phyloP scores from a whole-genome alignment of 2,329 filamentous ascomycete genomes.

The Fusarium agapanthi region DNA sequence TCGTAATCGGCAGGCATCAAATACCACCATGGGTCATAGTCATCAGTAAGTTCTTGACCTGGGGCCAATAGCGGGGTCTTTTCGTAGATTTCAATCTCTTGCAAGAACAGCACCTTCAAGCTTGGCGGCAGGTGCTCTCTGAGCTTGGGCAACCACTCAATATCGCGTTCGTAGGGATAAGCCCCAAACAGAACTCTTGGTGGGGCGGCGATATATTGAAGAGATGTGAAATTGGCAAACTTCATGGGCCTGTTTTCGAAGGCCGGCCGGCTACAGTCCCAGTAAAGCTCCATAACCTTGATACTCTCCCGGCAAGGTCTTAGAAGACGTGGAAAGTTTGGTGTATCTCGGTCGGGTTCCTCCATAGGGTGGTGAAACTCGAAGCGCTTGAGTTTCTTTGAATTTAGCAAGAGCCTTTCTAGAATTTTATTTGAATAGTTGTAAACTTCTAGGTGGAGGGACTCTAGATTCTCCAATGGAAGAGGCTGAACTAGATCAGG shows the following conservation, averaged over 20 bases:
- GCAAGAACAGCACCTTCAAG: not conserved
- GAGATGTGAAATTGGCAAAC: not conserved
- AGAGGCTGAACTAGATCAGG: not conserved
- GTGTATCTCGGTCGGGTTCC: accelerated
- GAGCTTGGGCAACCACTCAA: not conserved
- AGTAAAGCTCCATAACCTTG: not conserved
- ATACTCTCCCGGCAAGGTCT: not conserved
- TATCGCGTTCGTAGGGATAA: not conserved
- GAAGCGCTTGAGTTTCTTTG: not conserved
- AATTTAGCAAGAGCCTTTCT: not conserved
- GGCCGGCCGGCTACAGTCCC: not conserved
- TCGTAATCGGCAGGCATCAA: not conserved
- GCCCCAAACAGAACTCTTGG: not conserved
- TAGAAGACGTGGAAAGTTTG: not conserved
- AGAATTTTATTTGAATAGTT: not conserved
- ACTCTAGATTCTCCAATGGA: not conserved
- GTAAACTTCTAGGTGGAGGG: not conserved
- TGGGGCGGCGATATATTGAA: not conserved
- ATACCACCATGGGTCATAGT: not conserved
- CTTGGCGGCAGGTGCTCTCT: not conserved
- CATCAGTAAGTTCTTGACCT: not conserved
- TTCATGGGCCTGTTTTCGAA: not conserved
- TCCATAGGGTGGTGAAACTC: not conserved
- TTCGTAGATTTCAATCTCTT: not conserved
- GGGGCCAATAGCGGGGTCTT: not conserved